A percentile compares a stretch with the other conserved stretches of the same genome.
Conservation (phyloP, 2,329 filamentous ascomycete species). For the Aspergillus japonicus region DNA sequence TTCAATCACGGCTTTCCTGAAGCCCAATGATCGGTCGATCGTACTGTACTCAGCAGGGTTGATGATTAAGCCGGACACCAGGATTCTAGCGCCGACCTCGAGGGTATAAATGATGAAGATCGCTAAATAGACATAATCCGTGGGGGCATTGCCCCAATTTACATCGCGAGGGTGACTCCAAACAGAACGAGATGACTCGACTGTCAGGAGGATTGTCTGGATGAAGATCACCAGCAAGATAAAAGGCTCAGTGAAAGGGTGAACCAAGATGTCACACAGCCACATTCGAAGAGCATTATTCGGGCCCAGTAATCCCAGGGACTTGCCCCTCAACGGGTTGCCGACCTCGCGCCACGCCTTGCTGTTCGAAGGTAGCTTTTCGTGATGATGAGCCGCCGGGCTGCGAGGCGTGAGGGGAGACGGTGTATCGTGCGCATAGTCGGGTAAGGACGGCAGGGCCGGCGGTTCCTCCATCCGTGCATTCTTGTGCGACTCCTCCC, state of each 20-base stretch:
- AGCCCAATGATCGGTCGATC: slow-evolving; percentile 72
- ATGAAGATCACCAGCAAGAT: slow-evolving; percentile 85
- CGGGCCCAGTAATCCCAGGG: slow-evolving; percentile 78
- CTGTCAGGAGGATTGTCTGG: slow-evolving; percentile 81
- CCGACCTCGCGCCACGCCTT: slow-evolving; percentile 47
- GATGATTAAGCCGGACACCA: slow-evolving; percentile 89
- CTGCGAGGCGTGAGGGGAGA: slow-evolving; percentile 31
- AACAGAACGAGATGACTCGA: slow-evolving; percentile 75
- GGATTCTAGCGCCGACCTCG: slow-evolving; percentile 76
- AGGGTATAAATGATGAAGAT: slow-evolving; percentile 89
- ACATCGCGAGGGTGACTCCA: slow-evolving; percentile 58
- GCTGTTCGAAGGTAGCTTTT: slow-evolving; percentile 37
- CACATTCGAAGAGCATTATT: slow-evolving; percentile 70
- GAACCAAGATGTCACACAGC: slow-evolving; percentile 80
- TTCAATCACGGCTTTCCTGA: slow-evolving; percentile 70
- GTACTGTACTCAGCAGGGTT: slow-evolving; percentile 93
- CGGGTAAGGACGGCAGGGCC: slow-evolving; percentile 48
- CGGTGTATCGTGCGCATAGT: slow-evolving; percentile 47
- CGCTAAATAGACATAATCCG: slow-evolving; percentile 77
- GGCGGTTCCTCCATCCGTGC: slow-evolving; percentile 54
- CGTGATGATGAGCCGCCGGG: slow-evolving; percentile 33
- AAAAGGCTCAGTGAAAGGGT: slow-evolving; percentile 80
- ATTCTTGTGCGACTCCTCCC: slow-evolving; percentile 54
- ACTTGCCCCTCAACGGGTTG: slow-evolving; percentile 85
- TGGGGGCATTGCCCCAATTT: slow-evolving; percentile 63